Evolutionary conservation across 108 stramenopile genomes (phyloP).

Genomic region (Pseudonitzschia delicatissima): DNA sequence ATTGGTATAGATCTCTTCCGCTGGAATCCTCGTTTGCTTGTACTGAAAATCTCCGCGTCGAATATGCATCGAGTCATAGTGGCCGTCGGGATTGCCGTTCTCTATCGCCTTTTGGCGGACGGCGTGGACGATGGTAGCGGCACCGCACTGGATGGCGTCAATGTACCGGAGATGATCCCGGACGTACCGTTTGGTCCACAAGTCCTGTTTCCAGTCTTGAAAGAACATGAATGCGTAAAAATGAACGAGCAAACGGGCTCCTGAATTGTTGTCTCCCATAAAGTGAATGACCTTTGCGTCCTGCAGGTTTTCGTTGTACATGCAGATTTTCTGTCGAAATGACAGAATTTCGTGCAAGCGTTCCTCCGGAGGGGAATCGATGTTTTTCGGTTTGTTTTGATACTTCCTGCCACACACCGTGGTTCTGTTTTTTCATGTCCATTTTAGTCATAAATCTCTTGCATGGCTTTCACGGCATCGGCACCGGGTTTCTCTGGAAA

Average conservation of each 20-base stretch:
- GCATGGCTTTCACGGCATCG: slow-evolving; percentile 42
- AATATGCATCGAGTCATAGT: slow-evolving; percentile 82
- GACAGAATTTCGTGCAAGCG: slow-evolving; percentile 66
- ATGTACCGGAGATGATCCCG: slow-evolving; percentile 87
- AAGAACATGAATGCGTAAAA: slow-evolving; percentile 90
- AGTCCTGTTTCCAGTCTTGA: slow-evolving; percentile 80
- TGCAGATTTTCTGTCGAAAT: slow-evolving; percentile 45
- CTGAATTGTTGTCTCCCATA: slow-evolving; percentile 38
- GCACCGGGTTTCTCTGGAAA: slow-evolving; percentile 47
- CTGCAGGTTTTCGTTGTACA: slow-evolving; percentile 73
- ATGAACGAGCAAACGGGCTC: slow-evolving; percentile 75
- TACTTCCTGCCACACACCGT: slow-evolving; percentile 45
- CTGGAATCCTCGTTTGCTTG: slow-evolving; percentile 40
- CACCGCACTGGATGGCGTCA: slow-evolving; percentile 91
- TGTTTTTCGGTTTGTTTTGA: slow-evolving; percentile 60
- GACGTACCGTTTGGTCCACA: slow-evolving; percentile 81
- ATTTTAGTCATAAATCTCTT: slow-evolving; percentile 42
- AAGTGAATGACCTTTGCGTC: slow-evolving; percentile 75
- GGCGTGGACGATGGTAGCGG: slow-evolving; percentile 73
- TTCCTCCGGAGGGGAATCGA: slow-evolving; percentile 54
- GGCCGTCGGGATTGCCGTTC: slow-evolving; percentile 44
- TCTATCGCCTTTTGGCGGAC: slow-evolving; percentile 49
- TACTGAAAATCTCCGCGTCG: slow-evolving; percentile 83
- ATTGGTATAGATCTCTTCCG: slow-evolving; percentile 37
- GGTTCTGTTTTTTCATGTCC: slow-evolving; percentile 32